These are phyloP conservation scores for Phytopythium montanum DNA, from an alignment of 352 stramenopile genomes.

Conservation along the genomic window DNA sequence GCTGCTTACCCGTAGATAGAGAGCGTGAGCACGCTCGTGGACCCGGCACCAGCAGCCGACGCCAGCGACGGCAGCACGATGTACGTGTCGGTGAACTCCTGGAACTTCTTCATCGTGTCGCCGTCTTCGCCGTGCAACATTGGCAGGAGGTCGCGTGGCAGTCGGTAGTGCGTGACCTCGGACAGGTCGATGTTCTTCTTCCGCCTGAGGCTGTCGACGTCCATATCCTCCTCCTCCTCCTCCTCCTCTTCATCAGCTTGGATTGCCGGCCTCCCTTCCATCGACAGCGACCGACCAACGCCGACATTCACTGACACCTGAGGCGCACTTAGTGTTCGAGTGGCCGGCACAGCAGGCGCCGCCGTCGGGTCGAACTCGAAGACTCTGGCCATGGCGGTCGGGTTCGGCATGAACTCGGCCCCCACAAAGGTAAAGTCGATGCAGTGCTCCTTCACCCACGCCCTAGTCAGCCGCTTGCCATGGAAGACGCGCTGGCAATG, in stretches of 20 bases:
- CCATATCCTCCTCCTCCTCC: conserved; percentile 36
- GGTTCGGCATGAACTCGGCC: conserved; percentile 88
- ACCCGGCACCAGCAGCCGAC: conserved; percentile 8
- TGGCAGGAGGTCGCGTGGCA: conserved; percentile 59
- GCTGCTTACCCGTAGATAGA: conserved; percentile 66
- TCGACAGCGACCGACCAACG: conserved; percentile 13
- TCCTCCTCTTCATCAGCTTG: conserved; percentile 18
- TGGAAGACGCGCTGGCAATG: conserved; percentile 55
- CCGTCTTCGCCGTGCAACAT: conserved; percentile 66
- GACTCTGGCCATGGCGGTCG: conserved; percentile 75
- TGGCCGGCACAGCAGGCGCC: conserved; percentile 3
- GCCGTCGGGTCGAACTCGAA: conserved; percentile 27
- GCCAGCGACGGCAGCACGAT: conserved; percentile 55
- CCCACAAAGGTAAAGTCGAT: conserved; percentile 90
- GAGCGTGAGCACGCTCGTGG: conserved; percentile 39
- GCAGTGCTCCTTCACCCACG: conserved; percentile 65
- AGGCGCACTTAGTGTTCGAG: background rate
- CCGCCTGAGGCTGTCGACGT: conserved; percentile 37
- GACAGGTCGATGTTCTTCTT: conserved; percentile 75
- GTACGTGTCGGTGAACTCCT: conserved; percentile 76
- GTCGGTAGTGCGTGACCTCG: conserved; percentile 72
- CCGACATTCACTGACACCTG: background rate
- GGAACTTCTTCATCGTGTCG: conserved; percentile 70
- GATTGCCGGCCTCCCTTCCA: conserved; percentile 7
- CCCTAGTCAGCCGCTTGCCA: conserved; percentile 44